Evolutionary conservation across 805 yeast species (phyloP).

Genomic region (Starmera dryadoides): DNA sequence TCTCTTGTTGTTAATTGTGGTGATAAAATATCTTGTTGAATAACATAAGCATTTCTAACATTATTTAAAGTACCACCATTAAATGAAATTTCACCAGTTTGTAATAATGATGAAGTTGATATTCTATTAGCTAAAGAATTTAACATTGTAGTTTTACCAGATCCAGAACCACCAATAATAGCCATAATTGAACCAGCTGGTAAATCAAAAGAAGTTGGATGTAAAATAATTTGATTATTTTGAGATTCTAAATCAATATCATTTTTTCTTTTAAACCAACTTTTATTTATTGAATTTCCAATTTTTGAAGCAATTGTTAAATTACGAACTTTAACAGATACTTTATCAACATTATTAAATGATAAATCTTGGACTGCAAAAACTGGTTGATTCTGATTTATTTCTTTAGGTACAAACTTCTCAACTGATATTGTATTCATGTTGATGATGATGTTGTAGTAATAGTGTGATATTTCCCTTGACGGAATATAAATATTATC

Average conservation of each 20-base stretch:
- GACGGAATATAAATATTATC: too few relatives aligned
- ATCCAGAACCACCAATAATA: constrained; percentile 84
- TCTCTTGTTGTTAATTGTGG: constrained; percentile 72
- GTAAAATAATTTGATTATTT: constrained; percentile 4
- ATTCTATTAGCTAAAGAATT: constrained; percentile 56
- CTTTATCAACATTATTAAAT: not conserved
- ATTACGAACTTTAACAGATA: not conserved
- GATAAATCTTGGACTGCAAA: not conserved
- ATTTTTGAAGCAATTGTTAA: not conserved
- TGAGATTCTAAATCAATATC: not conserved
- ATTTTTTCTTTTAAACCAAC: too few relatives aligned
- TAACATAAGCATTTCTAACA: constrained; percentile 48
- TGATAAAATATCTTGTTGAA: constrained; percentile 69
- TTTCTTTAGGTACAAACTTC: too few relatives aligned
- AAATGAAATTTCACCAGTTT: constrained; percentile 34
- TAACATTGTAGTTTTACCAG: constrained; percentile 78
- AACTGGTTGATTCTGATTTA: too few relatives aligned
- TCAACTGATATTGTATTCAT: too few relatives aligned
- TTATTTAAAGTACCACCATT: constrained; percentile 18
- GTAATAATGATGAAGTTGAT: constrained; percentile 29
- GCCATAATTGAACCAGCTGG: constrained; percentile 67
- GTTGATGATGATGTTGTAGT: too few relatives aligned
- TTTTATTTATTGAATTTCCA: too few relatives aligned
- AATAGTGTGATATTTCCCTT: too few relatives aligned
- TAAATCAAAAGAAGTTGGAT: constrained; percentile 49